phyloP scores from a whole-genome alignment of 768 basidiomycete genomes.

The Udeniomyces megalosporus region DNA sequence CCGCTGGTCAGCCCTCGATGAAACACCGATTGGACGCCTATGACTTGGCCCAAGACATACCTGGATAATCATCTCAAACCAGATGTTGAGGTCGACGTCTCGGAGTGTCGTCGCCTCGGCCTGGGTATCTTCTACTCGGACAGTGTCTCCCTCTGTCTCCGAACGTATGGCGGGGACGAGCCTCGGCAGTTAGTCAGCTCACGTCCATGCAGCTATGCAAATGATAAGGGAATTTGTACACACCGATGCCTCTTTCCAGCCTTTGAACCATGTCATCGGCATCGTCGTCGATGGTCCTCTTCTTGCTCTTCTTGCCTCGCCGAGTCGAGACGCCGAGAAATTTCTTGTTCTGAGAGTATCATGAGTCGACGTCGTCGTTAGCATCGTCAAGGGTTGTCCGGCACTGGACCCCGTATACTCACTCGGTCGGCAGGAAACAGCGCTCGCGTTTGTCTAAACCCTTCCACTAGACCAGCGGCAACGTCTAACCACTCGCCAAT shows the following conservation, averaged over 20 bases:
- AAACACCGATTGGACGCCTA: neutral
- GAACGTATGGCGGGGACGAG: neutral
- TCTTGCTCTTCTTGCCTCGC: neutral
- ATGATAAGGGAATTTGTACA: no score
- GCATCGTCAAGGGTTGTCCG: neutral
- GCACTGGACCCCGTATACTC: constrained; percentile 20
- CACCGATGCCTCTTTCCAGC: constrained; percentile 27
- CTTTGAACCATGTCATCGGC: constrained; percentile 30
- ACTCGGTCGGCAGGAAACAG: constrained; percentile 68
- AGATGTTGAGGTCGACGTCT: constrained; percentile 64
- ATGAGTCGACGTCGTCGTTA: neutral
- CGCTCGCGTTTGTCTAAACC: constrained; percentile 69
- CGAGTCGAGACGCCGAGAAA: neutral
- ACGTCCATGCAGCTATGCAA: no score
- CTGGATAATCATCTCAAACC: constrained; percentile 73
- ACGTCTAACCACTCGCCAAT: constrained; percentile 62
- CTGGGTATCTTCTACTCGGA: constrained; percentile 26
- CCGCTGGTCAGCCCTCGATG: neutral
- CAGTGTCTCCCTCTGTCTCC: constrained; percentile 6
- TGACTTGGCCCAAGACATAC: constrained; percentile 33
- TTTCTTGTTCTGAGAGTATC: constrained; percentile 2
- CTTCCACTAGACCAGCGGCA: constrained; percentile 72
- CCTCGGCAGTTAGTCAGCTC: no score
- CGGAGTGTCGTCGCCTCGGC: constrained; percentile 51
- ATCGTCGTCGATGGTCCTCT: constrained; percentile 22